phyloP scores from a whole-genome alignment of 306 rosid species.

The Cotoneaster glaucophyllus region DNA sequence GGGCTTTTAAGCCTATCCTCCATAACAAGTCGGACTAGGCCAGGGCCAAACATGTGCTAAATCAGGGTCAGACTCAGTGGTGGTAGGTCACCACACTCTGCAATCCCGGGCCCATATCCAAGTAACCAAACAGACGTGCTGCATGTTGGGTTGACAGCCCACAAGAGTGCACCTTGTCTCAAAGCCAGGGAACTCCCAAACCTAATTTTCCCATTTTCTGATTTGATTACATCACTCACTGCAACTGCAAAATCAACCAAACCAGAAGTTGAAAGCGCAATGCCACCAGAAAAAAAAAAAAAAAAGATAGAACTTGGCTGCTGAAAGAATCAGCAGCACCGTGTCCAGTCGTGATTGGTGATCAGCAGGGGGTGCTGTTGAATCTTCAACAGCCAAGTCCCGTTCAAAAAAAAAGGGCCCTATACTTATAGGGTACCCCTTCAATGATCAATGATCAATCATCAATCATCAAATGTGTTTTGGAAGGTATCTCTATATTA shows the following conservation, averaged over 20 bases:
- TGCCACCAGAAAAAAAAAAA: background rate
- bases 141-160: slow-evolving; percentile 22
- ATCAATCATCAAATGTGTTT: slow-evolving; percentile 14
- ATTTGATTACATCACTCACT: background rate
- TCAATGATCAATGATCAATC: slow-evolving; percentile 10
- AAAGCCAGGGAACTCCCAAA: slow-evolving; percentile 12
- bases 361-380: no score
- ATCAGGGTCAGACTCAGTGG: background rate
- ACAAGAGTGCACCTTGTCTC: slow-evolving; percentile 30
- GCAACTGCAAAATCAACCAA: slow-evolving; percentile 1
- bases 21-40: background rate
- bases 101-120: slow-evolving; percentile 16
- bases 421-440: background rate
- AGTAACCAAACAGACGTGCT: background rate
- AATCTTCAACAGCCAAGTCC: no score
- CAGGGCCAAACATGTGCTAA: background rate
- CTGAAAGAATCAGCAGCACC: no score
- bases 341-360: no score
- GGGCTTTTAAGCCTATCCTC: background rate
- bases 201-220: background rate
- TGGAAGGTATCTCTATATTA: background rate
- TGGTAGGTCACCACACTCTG: background rate
- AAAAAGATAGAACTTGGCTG: no score
- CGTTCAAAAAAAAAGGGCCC: background rate
- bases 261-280: background rate